Base-by-base conservation (phyloP, 225 moss, liverwort and hornwort species). In the Rhytidiadelphus loreus region DNA sequence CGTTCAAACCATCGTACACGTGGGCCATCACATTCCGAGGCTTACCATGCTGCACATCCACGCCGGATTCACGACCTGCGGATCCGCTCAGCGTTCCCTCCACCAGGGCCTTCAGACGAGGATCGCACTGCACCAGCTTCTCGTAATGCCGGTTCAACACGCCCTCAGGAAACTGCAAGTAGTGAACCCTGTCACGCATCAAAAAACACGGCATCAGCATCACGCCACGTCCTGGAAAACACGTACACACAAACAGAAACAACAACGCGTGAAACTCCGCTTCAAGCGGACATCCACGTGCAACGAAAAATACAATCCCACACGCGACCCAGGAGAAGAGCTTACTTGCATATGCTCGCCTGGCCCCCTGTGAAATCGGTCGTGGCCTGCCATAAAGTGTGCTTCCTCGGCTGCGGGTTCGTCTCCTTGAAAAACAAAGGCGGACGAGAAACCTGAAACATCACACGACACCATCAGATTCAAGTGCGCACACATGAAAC, bases 321-420 rank as follows among this genome's bases (percentile, higher is more conserved):
- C n/a, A 21, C 33, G 11, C 56, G 6, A 76, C 8, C 17, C 28
- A 30, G 23, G 37, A 84, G 33, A 37, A 39, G 5, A 23, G 55
- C 96, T 94, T 90, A 99, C 98, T 97, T 97, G 94, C 93, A 92
- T 55, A 94, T 81, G 84, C 97, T 97, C 64, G 97, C 99, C 80
- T 99, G 96, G 9, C 96, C 97, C 77, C 95, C 95, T 0, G 99
- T 99, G 92, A 99, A 97, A 74, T 99, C 99, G 15, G 97, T 96
- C 57, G 97, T 96, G 8, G 97, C 95, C 92, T 99, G 98, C 99
- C 99, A 99, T 48, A 99, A 83, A 3, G 99, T 99, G 85, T 99
- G 99, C 93, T 99, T 99, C 89, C 97, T 95, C 11, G 97, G 97
- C 93, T 99, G 97, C 81, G 98, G 98, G 79, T 99, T 99, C 59